Evolutionary conservation across 139 green algal genomes (phyloP).

Genomic region (Chlorella sp.): DNA sequence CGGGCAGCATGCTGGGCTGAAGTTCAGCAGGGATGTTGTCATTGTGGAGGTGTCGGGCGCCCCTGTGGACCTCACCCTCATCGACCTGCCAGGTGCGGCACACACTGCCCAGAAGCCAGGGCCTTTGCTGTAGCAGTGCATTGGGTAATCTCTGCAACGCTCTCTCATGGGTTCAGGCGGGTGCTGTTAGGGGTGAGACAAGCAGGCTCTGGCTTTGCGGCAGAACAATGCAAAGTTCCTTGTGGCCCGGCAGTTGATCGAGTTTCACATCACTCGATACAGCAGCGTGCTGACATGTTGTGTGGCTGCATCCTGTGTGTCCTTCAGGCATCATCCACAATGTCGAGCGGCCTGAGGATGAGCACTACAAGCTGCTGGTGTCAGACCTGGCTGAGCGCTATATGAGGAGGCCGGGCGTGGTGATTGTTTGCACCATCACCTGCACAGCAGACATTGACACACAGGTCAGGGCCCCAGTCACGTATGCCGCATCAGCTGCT

Average conservation of each 20-base stretch:
- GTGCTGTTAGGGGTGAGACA: too few relatives aligned
- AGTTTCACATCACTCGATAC: not conserved
- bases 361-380: constrained; percentile 1
- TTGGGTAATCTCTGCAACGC: too few relatives aligned
- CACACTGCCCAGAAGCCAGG: not conserved
- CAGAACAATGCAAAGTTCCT: not conserved
- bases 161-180: too few relatives aligned
- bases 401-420: not conserved
- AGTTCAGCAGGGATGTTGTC: constrained; percentile 22
- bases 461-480: constrained; percentile 4
- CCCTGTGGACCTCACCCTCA: constrained; percentile 15
- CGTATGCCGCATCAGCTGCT: not conserved
- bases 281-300: not conserved
- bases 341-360: not conserved
- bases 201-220: not conserved
- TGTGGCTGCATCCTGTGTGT: not conserved
- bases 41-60: constrained; percentile 20
- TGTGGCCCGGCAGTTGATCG: not conserved
- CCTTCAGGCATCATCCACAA: constrained; percentile 28
- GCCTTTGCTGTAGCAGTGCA: not conserved
- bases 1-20: too few relatives aligned
- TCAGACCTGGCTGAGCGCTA: not conserved
- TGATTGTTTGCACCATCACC: constrained; percentile 13
- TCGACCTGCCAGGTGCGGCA: not conserved
- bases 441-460: constrained; percentile 15